phyloP scores from a whole-genome alignment of 805 yeast species.

The Candida yuanshanica region DNA sequence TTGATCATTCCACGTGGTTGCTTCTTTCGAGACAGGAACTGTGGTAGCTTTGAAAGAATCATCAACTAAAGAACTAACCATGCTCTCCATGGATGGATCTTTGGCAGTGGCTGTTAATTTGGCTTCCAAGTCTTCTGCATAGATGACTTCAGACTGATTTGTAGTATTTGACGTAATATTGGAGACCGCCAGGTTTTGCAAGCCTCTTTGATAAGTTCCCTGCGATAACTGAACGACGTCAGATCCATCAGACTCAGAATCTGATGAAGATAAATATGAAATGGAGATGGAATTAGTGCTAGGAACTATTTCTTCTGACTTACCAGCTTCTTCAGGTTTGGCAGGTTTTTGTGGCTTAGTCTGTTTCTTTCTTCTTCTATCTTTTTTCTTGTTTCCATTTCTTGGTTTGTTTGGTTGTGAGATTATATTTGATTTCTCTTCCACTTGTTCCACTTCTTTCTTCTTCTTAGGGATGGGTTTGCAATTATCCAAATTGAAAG shows the following conservation, averaged over 20 bases:
- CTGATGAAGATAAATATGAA: not conserved
- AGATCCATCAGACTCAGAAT: not conserved
- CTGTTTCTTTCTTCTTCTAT: not conserved
- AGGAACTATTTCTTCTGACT: not conserved
- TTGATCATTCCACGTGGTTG: not conserved
- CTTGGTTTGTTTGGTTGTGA: not conserved
- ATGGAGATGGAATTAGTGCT: not conserved
- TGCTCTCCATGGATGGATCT: constrained; percentile 11
- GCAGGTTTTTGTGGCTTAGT: not conserved
- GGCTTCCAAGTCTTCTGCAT: constrained; percentile 11
- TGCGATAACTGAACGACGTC: constrained; percentile 4
- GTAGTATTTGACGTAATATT: not conserved
- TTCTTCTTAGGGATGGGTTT: constrained; percentile 6
- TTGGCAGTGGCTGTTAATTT: constrained; percentile 2
- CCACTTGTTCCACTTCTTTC: not conserved
- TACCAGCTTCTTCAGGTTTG: no score
- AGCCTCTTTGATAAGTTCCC: not conserved
- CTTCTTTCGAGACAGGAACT: not conserved
- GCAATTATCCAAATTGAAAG: constrained; percentile 15
- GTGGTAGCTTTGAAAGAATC: constrained; percentile 9
- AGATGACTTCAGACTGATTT: not conserved
- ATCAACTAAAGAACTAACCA: constrained; percentile 28
- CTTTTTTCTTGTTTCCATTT: not conserved
- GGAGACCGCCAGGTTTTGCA: not conserved
- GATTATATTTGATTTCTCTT: not conserved